Percentiles rank a stretch among this genome's conserved stretches.
Conservation (phyloP, 1,284 basidiomycete genomes). For the Cryptococcus deneoformans region DNA sequence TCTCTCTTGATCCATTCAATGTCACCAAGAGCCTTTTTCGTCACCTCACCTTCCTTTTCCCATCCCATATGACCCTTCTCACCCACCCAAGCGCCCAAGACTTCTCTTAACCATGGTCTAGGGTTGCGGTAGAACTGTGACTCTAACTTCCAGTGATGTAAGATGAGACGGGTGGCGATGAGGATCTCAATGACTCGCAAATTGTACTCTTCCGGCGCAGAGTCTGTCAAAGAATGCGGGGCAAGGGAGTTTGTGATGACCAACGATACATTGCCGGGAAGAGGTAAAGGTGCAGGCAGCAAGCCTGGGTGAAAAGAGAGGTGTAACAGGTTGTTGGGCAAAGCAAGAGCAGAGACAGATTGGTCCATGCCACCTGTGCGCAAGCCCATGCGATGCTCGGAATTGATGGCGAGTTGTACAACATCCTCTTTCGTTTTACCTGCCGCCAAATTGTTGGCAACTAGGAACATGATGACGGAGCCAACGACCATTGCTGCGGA, state of each 20-base stretch:
- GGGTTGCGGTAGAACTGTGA: neutral
- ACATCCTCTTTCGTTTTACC: slow-evolving; percentile 66
- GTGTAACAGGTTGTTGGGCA: slow-evolving; percentile 67
- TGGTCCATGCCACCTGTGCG: slow-evolving; percentile 56
- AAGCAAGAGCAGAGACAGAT: slow-evolving; percentile 73
- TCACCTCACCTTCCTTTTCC: slow-evolving; percentile 17
- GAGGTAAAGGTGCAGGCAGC: slow-evolving; percentile 57
- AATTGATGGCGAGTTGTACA: slow-evolving; percentile 70
- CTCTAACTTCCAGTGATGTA: slow-evolving; percentile 57
- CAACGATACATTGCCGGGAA: slow-evolving; percentile 53
- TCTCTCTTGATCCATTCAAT: slow-evolving; percentile 52
- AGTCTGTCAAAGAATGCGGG: slow-evolving; percentile 74
- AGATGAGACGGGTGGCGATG: slow-evolving; percentile 69
- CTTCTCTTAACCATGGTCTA: slow-evolving; percentile 43
- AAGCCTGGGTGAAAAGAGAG: slow-evolving; percentile 78
- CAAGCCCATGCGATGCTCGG: slow-evolving; percentile 74
- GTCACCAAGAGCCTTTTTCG: slow-evolving; percentile 56
- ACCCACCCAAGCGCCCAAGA: slow-evolving; percentile 55
- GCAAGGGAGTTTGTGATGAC: slow-evolving; percentile 82
- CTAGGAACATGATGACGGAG: slow-evolving; percentile 72
- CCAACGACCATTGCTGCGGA: slow-evolving; percentile 78
- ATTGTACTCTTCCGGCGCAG: slow-evolving; percentile 75
- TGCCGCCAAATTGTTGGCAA: slow-evolving; percentile 64
- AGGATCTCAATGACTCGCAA: slow-evolving; percentile 83
- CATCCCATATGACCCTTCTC: slow-evolving; percentile 18